Evolutionary conservation across 2,329 filamentous ascomycete species (phyloP).

Genomic region (Thielaviopsis punctulata): DNA sequence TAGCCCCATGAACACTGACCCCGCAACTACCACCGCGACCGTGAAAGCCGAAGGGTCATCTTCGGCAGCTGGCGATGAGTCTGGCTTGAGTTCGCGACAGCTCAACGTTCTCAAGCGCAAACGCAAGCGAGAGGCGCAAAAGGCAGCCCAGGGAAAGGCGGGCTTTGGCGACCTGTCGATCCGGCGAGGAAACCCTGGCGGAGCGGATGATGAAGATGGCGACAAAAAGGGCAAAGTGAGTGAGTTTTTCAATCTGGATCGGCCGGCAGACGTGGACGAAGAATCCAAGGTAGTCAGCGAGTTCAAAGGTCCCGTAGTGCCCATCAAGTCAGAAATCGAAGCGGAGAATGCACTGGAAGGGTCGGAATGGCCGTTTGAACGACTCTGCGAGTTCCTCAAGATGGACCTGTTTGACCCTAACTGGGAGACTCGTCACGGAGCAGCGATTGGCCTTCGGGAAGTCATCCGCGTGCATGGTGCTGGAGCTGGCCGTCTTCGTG

Average conservation of each 20-base stretch:
- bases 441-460: slow-evolving; percentile 86
- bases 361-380: slow-evolving; percentile 82
- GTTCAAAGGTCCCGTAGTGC: slow-evolving; percentile 69
- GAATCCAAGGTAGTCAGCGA: slow-evolving; percentile 85
- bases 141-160: slow-evolving; percentile 70
- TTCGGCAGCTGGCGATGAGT: slow-evolving; percentile 38
- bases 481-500: slow-evolving; percentile 63
- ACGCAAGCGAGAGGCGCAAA: slow-evolving; percentile 74
- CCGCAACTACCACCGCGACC: slow-evolving; percentile 19
- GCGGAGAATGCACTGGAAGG: slow-evolving; percentile 61
- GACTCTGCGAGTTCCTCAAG: slow-evolving; percentile 83
- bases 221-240: slow-evolving; percentile 43
- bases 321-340: slow-evolving; percentile 76
- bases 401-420: slow-evolving; percentile 83
- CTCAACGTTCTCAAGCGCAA: slow-evolving; percentile 91
- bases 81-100: slow-evolving; percentile 74
- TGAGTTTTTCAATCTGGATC: slow-evolving; percentile 85
- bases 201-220: slow-evolving; percentile 36
- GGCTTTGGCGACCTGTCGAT: slow-evolving; percentile 74
- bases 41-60: slow-evolving; percentile 18
- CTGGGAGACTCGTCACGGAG: slow-evolving; percentile 93
- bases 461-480: slow-evolving; percentile 79
- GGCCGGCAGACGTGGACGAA: slow-evolving; percentile 62
- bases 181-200: slow-evolving; percentile 40
- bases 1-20: slow-evolving; percentile 24